Conservation (phyloP, 352 stramenopile species). For the Sclerospora graminicola region DNA sequence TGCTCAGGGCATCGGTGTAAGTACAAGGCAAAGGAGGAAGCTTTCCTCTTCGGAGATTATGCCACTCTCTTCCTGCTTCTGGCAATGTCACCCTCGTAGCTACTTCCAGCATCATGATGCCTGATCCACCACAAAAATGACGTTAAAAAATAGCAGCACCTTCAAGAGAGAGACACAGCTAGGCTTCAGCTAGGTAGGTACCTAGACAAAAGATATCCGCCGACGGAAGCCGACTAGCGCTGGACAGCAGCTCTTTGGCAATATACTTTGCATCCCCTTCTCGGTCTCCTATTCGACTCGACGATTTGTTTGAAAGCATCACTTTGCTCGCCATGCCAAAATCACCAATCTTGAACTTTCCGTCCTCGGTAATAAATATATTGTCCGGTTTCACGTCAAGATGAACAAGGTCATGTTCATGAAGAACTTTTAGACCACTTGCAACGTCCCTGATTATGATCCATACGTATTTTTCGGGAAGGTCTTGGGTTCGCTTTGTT, state of each 20-base stretch:
- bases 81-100: conserved; percentile 31
- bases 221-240: conserved; percentile 41
- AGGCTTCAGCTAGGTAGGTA: conserved; percentile 8
- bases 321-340: conserved; percentile 86
- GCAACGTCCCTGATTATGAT: conserved; percentile 61
- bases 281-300: conserved; percentile 42
- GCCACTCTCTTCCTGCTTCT: conserved; percentile 48
- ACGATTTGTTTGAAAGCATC: conserved; percentile 11
- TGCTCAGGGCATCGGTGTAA: conserved; percentile 36
- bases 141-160: background rate
- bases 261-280: conserved; percentile 93
- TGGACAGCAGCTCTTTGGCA: conserved; percentile 83
- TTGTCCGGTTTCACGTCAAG: conserved; percentile 97
- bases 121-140: conserved; percentile 13
- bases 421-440: conserved; percentile 80
- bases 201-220: conserved; percentile 95
- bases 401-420: conserved; percentile 87
- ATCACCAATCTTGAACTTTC: conserved; percentile 82
- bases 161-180: background rate
- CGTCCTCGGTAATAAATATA: conserved; percentile 79
- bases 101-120: conserved; percentile 61
- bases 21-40: conserved; percentile 30
- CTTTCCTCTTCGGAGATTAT: conserved; percentile 42
- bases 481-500: conserved; percentile 6
- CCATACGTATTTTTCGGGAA: conserved; percentile 64